Evolutionary conservation across 108 stramenopile genomes (phyloP), one percentile per base, ranked within the genome.

Genomic region (Aurantiochytrium sp.): DNA sequence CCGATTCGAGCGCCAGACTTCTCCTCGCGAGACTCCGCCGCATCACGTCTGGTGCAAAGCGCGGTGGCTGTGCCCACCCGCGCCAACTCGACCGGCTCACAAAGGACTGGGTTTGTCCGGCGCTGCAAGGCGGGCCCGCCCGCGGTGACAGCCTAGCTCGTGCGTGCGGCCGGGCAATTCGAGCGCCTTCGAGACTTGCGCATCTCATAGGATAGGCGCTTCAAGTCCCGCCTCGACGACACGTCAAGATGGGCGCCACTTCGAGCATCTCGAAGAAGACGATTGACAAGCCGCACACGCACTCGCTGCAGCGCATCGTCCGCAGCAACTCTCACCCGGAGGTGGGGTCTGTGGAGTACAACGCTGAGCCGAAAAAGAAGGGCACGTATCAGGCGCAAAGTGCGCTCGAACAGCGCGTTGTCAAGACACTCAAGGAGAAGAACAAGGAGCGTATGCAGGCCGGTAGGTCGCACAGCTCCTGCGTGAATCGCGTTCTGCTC

Each of bases 401-500:
- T 24, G 73, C 39, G 12, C 45, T 81, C 19, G 73, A 81, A n/a
- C 39, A 48, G 73, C 39, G 45, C 27, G 73, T 81, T 12, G 45
- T 81, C 27, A 48, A 41, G 45, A 81, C 73, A 0, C 73, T 81
- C 24, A 41, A 48, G 32, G 73, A 41, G 73, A 81, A 48, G 73
- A 81, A 81, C 45, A 81, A 81, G 45, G 73, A 81, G 73, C 39
- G 73, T 42, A 41, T 81, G 73, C 39, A 81, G 73, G 42, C 45
- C 1, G 45, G 45, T 24, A n/a, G 73, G 12, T 22, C 73, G 6
- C 73, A 48, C 2, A 48, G 19, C 32, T 81, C 42, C 0, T 48
- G 73, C 30, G 73, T 48, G 45, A 48, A 41, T 81, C 73, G 45
- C 12, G 73, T 81, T 30, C 45, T 81, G 19, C 32, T 81, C 19